Evolutionary conservation across 1,139 yeast genomes (phyloP).

Genomic region (Pichia sp.): DNA sequence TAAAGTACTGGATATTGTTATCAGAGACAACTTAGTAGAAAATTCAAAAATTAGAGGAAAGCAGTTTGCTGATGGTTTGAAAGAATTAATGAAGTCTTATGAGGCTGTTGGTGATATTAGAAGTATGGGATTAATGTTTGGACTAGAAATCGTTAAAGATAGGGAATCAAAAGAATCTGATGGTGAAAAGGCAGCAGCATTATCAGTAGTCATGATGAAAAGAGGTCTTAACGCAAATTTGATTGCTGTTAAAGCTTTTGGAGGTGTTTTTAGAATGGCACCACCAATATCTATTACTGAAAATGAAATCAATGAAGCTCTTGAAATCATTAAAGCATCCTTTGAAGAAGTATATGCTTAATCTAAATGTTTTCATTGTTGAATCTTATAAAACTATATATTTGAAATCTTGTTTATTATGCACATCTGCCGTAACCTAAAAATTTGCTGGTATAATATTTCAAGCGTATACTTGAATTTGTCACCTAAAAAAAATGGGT

Average conservation of each 20-base stretch:
- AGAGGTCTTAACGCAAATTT: slow-evolving; percentile 5
- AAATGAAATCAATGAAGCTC: slow-evolving; percentile 1
- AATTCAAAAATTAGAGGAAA: slow-evolving; percentile 21
- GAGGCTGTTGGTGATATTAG: not conserved
- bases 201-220: slow-evolving; percentile 5
- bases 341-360: slow-evolving; percentile 3
- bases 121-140: slow-evolving; percentile 8
- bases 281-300: slow-evolving; percentile 8
- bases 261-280: slow-evolving; percentile 11
- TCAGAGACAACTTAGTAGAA: slow-evolving; percentile 20
- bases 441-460: too few relatives aligned
- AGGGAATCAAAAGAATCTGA: slow-evolving; percentile 5
- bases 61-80: slow-evolving; percentile 7
- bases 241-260: slow-evolving; percentile 8
- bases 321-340: slow-evolving; percentile 1
- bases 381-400: not conserved
- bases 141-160: slow-evolving; percentile 9
- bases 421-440: too few relatives aligned
- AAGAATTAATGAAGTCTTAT: not conserved
- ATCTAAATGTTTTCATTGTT: not conserved
- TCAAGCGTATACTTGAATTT: too few relatives aligned
- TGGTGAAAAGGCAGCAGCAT: not conserved
- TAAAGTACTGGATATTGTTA: slow-evolving; percentile 25
- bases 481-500: too few relatives aligned
- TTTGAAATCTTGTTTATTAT: too few relatives aligned